Percentiles rank a stretch among this genome's conserved stretches.
phyloP scores from a whole-genome alignment of 1,284 basidiomycete genomes.

The Athelia psychrophila region DNA sequence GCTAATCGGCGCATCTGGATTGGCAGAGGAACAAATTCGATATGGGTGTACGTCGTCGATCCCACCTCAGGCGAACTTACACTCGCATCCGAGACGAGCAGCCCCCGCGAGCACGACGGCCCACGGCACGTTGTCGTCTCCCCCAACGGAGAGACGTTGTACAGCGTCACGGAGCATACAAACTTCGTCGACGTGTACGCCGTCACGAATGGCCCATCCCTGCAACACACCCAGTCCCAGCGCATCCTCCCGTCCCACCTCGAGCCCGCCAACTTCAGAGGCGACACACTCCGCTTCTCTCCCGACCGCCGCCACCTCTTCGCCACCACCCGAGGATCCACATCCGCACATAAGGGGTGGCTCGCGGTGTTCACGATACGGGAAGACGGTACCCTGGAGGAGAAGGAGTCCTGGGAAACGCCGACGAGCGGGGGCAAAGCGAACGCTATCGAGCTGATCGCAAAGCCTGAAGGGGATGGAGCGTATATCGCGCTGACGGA shows the following conservation, averaged over 20 bases:
- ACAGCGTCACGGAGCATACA: conserved; percentile 47
- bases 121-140: conserved; percentile 48
- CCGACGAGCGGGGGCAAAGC: conserved; percentile 46
- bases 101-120: conserved; percentile 34
- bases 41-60: conserved; percentile 40
- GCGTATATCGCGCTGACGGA: conserved; percentile 42
- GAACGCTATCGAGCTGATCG: conserved; percentile 39
- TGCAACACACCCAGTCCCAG: conserved; percentile 28
- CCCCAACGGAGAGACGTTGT: conserved; percentile 43
- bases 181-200: conserved; percentile 42
- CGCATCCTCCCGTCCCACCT: conserved; percentile 33
- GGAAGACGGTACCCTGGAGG: conserved; percentile 30
- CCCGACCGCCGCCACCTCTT: conserved; percentile 38
- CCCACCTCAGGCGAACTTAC: conserved; percentile 19
- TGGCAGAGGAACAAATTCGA: conserved; percentile 34
- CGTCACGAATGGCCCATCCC: conserved; percentile 24
- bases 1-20: background rate
- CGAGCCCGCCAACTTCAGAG: conserved; percentile 28
- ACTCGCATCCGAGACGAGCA: conserved; percentile 7
- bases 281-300: conserved; percentile 42
- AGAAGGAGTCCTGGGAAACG: conserved; percentile 32
- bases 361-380: conserved; percentile 37
- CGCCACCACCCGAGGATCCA: conserved; percentile 41
- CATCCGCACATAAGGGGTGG: conserved; percentile 33
- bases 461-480: conserved; percentile 22